Conservation (phyloP, 805 yeast species). For the Wickerhamiella occidentalis region DNA sequence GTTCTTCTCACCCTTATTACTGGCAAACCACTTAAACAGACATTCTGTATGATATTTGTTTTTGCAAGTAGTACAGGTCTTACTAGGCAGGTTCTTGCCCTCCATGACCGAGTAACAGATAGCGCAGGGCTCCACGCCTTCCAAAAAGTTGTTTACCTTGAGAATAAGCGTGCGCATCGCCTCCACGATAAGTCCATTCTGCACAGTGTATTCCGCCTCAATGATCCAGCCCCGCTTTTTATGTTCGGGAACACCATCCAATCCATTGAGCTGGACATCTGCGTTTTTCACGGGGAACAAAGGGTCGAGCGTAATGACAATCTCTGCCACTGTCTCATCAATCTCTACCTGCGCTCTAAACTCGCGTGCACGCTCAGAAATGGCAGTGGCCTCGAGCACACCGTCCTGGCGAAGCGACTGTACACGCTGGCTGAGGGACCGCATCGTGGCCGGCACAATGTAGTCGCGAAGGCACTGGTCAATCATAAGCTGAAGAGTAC, state of each 20-base stretch:
- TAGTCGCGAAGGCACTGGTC: conserved; percentile 11
- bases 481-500: conserved; percentile 13
- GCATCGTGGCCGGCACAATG: conserved; percentile 17
- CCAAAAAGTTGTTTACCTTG: conserved; percentile 68
- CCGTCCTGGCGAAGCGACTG: conserved; percentile 1
- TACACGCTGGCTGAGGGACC: conserved; percentile 10
- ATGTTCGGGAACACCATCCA: conserved; percentile 79
- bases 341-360: conserved; percentile 19
- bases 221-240: conserved; percentile 93
- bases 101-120: conserved; percentile 89
- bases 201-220: conserved; percentile 72
- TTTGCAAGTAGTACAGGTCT: conserved; percentile 77
- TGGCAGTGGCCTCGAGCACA: conserved; percentile 9
- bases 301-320: conserved; percentile 59
- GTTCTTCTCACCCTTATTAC: conserved; percentile 71
- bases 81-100: conserved; percentile 82
- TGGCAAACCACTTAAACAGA: conserved; percentile 92
- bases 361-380: conserved; percentile 19
- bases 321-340: conserved; percentile 20
- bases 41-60: conserved; percentile 95
- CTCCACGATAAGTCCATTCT: conserved; percentile 40
- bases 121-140: conserved; percentile 94
- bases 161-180: conserved; percentile 50
- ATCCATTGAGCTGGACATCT: conserved; percentile 63
- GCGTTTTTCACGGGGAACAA: conserved; percentile 56